These are phyloP conservation scores for Xylaria sp. DNA, from an alignment of 2,329 filamentous ascomycete genomes.

Conservation along the genomic window DNA sequence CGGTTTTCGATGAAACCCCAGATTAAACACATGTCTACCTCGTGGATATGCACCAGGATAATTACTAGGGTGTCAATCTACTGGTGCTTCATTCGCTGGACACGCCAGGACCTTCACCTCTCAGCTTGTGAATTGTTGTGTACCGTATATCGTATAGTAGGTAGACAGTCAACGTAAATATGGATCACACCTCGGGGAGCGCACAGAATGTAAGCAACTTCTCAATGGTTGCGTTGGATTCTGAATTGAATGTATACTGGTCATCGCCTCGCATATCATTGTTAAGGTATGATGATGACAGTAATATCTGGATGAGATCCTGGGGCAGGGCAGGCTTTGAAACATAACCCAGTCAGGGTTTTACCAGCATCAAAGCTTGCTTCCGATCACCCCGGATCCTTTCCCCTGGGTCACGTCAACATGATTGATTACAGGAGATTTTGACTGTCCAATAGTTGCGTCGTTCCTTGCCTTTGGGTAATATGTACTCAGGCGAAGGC, in stretches of 20 bases:
- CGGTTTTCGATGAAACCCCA: slow-evolving; percentile 22
- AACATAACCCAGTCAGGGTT: slow-evolving; percentile 21
- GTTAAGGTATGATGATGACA: slow-evolving; percentile 1
- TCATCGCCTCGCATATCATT: not conserved
- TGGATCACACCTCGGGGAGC: not conserved
- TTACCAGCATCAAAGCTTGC: slow-evolving; percentile 6
- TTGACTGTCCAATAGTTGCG: not conserved
- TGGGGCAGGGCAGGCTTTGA: slow-evolving; percentile 8
- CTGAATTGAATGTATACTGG: not conserved
- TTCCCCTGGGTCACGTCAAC: slow-evolving; percentile 4
- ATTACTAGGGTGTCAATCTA: not conserved
- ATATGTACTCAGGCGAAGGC: slow-evolving; percentile 3
- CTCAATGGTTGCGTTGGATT: not conserved
- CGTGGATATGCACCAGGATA: slow-evolving; percentile 5
- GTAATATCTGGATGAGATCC: slow-evolving; percentile 7
- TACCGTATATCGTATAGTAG: too few species aligned
- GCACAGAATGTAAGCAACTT: not conserved
- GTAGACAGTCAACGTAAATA: not conserved
- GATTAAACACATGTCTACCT: slow-evolving; percentile 8
- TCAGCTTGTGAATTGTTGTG: not conserved
- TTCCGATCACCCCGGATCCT: slow-evolving; percentile 20
- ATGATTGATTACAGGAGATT: slow-evolving; percentile 10
- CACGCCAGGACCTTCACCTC: not conserved
- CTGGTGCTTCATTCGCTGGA: not conserved
- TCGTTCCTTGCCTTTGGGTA: not conserved